These are phyloP conservation scores for Debaryomyces psychrophilus DNA, from an alignment of 1,139 yeast genomes.

Conservation along the genomic window DNA sequence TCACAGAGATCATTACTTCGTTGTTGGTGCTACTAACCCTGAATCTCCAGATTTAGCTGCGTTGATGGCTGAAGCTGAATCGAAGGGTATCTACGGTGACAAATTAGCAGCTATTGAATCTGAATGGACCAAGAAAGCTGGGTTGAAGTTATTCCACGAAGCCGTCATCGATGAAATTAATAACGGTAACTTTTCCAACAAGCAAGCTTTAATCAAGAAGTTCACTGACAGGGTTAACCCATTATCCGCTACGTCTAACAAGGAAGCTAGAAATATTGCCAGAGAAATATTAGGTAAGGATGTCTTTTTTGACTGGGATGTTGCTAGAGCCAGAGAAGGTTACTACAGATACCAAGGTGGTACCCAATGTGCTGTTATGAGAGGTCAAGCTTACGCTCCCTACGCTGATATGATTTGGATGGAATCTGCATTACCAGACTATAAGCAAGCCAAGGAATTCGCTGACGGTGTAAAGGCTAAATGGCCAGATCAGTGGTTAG, in stretches of 20 bases:
- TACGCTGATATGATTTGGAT: slow-evolving; percentile 97
- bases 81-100: slow-evolving; percentile 70
- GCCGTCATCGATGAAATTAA: slow-evolving; percentile 88
- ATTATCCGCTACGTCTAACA: slow-evolving; percentile 70
- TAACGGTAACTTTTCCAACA: slow-evolving; percentile 60
- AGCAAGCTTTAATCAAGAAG: slow-evolving; percentile 63
- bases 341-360: slow-evolving; percentile 97
- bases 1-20: slow-evolving; percentile 90
- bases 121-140: slow-evolving; percentile 84
- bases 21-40: slow-evolving; percentile 90
- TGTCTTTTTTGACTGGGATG: slow-evolving; percentile 93
- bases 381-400: slow-evolving; percentile 96
- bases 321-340: slow-evolving; percentile 95
- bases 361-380: slow-evolving; percentile 95
- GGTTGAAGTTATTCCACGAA: slow-evolving; percentile 85
- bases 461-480: slow-evolving; percentile 85
- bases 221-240: slow-evolving; percentile 76
- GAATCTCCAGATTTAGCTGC: slow-evolving; percentile 72
- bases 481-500: slow-evolving; percentile 91
- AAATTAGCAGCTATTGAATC: slow-evolving; percentile 73
- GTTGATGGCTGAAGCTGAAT: slow-evolving; percentile 82
- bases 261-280: slow-evolving; percentile 81
- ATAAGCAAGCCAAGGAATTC: slow-evolving; percentile 89
- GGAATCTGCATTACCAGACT: slow-evolving; percentile 97
- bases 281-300: slow-evolving; percentile 79